Base-by-base conservation (phyloP, 352 stramenopile genomes). In the Thalassiosira exigua region DNA sequence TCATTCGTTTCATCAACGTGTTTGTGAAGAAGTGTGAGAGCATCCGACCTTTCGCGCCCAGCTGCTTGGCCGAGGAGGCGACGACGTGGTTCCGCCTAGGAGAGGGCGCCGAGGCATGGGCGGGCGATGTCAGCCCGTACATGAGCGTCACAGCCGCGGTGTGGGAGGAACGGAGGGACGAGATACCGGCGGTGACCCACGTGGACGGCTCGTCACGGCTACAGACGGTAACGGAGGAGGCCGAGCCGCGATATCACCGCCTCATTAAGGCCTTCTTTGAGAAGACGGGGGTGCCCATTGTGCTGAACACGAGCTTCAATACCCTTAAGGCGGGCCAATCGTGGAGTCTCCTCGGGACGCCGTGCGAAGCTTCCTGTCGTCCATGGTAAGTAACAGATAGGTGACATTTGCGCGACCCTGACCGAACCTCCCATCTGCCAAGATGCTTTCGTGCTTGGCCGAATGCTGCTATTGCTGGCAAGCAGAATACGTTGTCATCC, bases 281-380 rank as follows among this genome's bases (percentile, higher is more conserved):
- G 36, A 22, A 81, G 7, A 95, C 90, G 2, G 91, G 91, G 41
- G 78, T 95, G 4, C 90, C 91, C 7, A 95, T 96, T 87, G 85
- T 97, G 1, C 75, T 97, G 24, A 96, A 97, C 67, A 97, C 94
- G 17, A 94, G 82, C 27, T 96, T 97, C 85, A 97, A 96, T 73
- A 93, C 92, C 26, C 73, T 93, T 2, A 85, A 83, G 56, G 81
- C 24, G 90, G 95, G 61, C 94, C 94, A 14, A 96, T 97, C 57
- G 92, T 96, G 0, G 91, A 96, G 78, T 94, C 72, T 46, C 91
- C 92, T 19, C 19, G 69, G 22, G 83, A 95, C 77, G 92, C 89
- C 12, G 86, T 95, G 33, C 73, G 82, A 41, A 92, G 79, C 41
- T 94, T 94, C 51, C 73, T 95, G 1, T 88, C 69, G 41, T 89